phyloP scores from a whole-genome alignment of 495 filamentous ascomycete genomes.

The Oidiodendron maius region DNA sequence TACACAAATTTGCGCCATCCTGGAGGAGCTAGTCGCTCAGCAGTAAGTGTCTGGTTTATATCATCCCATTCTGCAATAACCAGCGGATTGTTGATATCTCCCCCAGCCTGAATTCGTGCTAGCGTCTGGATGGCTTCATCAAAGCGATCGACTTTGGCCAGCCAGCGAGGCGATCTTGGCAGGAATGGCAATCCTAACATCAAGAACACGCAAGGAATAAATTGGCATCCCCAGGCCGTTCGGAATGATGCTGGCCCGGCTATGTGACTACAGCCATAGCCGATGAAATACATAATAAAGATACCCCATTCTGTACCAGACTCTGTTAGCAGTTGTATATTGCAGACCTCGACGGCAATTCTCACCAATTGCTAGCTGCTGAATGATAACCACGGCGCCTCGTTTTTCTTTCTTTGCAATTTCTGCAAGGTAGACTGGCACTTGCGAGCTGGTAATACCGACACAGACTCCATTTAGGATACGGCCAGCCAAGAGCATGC shows the following conservation, averaged over 20 bases:
- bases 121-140: constrained; percentile 63
- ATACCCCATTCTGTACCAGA: constrained; percentile 71
- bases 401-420: constrained; percentile 60
- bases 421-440: constrained; percentile 78
- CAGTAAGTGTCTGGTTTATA: constrained; percentile 53
- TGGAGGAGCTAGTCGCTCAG: constrained; percentile 44
- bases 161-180: constrained; percentile 66
- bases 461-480: constrained; percentile 68
- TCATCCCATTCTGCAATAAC: constrained; percentile 72
- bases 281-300: constrained; percentile 55
- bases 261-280: constrained; percentile 58
- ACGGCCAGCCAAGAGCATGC: constrained; percentile 63
- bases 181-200: constrained; percentile 63
- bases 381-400: constrained; percentile 66
- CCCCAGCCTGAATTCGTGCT: constrained; percentile 63
- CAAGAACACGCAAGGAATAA: constrained; percentile 58
- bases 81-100: constrained; percentile 56
- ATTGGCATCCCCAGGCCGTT: constrained; percentile 69
- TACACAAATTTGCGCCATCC: constrained; percentile 55
- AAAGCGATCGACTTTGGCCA: constrained; percentile 61
- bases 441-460: constrained; percentile 70
- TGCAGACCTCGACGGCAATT: too few relatives aligned
- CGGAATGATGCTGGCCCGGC: constrained; percentile 58
- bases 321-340: too few relatives aligned
- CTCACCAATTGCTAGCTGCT: constrained; percentile 72